Evolutionary conservation across 2,329 filamentous ascomycete genomes (phyloP), one percentile per base, ranked within the genome.

Genomic region (Aspergillus alliaceus): DNA sequence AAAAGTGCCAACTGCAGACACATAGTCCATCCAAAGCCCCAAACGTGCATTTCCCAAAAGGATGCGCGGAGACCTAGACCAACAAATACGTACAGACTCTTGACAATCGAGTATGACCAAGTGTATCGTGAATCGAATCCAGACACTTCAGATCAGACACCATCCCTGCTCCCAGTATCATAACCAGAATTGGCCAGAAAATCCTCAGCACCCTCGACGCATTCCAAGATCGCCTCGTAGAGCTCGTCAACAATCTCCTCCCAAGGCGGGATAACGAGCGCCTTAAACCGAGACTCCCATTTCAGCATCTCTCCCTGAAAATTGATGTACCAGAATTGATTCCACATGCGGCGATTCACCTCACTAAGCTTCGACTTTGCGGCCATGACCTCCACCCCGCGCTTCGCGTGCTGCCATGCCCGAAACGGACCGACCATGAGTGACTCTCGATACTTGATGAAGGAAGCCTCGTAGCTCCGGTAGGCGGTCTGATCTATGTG

Each of bases 161-260:
- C 3, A 8, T 9, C 7, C 12, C 5, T 29, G 3, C 3, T 18
- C 27, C 24, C 15, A n/a, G 11, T 11, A 18, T 24, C 24, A 18
- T 11, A 14, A 5, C 15, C 15, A 15, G 14, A 2, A n/a, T 27
- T 27, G 27, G 44, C 44, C 27, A 48, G 18, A 27, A 22, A 15
- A 40, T 40, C 20, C 11, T 60, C 56, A 0, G 66, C 52, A n/a
- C 58, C 57, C 48, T 74, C 71, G 9, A 72, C 67, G 1, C 64
- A 56, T 22, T 71, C 63, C 8, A 61, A n/a, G 39, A 74, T 61
- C 35, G 65, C 51, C 2, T 50, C 25, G 18, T 60, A 59, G 12
- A 75, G 15, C 12, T 72, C 65, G 7, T 60, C 58, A 6, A 73
- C 39, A 1, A 69, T 57, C 8, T 66, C 58, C 20, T 68, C 62